Percentiles rank a stretch among this genome's conserved stretches.
These are phyloP conservation scores for Ascochyta koolunga DNA, from an alignment of 2,329 filamentous ascomycete genomes.

Conservation along the genomic window DNA sequence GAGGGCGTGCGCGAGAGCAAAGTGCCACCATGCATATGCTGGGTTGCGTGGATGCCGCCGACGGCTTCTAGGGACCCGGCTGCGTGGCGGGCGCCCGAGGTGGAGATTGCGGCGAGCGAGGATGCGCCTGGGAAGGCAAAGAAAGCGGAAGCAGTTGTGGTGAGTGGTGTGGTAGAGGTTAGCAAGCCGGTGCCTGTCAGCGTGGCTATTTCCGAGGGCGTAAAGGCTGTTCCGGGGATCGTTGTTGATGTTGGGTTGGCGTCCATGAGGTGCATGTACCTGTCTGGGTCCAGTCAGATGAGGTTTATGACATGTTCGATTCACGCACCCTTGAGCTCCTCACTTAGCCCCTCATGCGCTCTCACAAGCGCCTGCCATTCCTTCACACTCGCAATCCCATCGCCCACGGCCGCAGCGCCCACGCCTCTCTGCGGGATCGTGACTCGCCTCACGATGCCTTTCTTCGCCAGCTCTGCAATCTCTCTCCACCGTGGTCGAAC, in stretches of 20 bases:
- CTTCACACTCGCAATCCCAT: constrained; percentile 65
- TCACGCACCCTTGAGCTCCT: constrained; percentile 46
- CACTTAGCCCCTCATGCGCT: constrained; percentile 28
- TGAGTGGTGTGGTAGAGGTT: constrained; percentile 53
- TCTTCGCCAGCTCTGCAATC: constrained; percentile 64
- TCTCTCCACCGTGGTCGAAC: constrained; percentile 71
- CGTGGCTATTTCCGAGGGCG: constrained; percentile 57
- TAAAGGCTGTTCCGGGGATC: constrained; percentile 51
- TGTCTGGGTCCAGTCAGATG: constrained; percentile 37
- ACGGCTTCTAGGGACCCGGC: constrained; percentile 73
- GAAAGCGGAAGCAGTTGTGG: constrained; percentile 44
- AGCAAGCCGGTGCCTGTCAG: constrained; percentile 72
- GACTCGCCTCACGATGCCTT: constrained; percentile 66
- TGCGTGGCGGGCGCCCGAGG: constrained; percentile 66
- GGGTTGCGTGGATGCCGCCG: constrained; percentile 69
- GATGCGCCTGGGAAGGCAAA: constrained; percentile 52
- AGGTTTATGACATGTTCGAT: neutral
- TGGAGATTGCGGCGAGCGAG: constrained; percentile 64
- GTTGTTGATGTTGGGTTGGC: constrained; percentile 57
- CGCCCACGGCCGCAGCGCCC: constrained; percentile 64
- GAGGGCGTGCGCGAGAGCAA: constrained; percentile 33
- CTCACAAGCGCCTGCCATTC: constrained; percentile 54
- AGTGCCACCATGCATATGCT: constrained; percentile 70
- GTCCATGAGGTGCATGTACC: constrained; percentile 60
- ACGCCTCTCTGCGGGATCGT: constrained; percentile 66